Evolutionary conservation across 129 eudicot genomes (phyloP).

Genomic region (Rutidosis leptorrhynchoides): DNA sequence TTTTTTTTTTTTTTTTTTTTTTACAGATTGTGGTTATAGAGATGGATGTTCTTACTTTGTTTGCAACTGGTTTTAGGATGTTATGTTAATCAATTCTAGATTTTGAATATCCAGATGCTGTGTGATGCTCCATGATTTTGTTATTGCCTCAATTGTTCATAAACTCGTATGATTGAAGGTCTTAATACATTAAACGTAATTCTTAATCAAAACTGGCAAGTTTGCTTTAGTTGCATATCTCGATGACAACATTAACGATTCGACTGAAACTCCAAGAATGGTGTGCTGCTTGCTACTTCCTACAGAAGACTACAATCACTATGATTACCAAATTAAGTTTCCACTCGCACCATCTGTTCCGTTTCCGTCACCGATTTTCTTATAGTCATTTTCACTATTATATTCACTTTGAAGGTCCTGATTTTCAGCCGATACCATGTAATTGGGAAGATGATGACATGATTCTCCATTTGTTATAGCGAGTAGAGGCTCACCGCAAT

Average conservation of each 20-base stretch:
- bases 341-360: background rate
- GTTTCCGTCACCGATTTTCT: constrained; percentile 9
- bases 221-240: background rate
- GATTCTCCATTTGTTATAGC: constrained; percentile 44
- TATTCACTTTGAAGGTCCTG: constrained; percentile 15
- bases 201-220: background rate
- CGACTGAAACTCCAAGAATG: background rate
- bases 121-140: constrained; percentile 4
- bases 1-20: background rate
- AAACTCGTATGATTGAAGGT: background rate
- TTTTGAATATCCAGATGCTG: constrained; percentile 8
- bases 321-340: constrained; percentile 8
- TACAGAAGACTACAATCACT: background rate
- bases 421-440: constrained; percentile 45
- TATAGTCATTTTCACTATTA: background rate
- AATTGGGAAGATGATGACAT: constrained; percentile 40
- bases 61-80: constrained; percentile 14
- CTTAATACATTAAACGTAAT: background rate
- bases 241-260: no score
- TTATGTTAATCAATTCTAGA: constrained; percentile 9
- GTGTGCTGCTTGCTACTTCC: constrained; percentile 19
- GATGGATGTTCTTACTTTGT: constrained; percentile 9
- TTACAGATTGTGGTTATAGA: constrained; percentile 24
- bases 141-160: background rate
- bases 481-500: constrained; percentile 27